A percentile compares a stretch with the other conserved stretches of the same genome.
Conservation (phyloP, 169 alveolate genomes). For the Babesia bovis region DNA sequence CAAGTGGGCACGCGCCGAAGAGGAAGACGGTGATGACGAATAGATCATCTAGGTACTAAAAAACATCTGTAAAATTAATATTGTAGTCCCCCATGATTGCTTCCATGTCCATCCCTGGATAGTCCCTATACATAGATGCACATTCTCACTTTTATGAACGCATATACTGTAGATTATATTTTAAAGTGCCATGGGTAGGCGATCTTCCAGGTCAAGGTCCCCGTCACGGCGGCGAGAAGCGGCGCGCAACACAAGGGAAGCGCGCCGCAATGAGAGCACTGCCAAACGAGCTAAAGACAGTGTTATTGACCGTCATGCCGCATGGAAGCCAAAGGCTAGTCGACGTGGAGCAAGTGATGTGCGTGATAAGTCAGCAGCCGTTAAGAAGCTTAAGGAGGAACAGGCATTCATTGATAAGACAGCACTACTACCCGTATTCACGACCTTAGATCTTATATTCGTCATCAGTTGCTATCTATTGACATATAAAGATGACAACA, state of each 20-base stretch:
- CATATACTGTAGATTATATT: too few species aligned
- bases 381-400: slow-evolving; percentile 12
- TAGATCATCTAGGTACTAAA: background rate
- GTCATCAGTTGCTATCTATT: slow-evolving; percentile 2
- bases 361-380: background rate
- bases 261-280: slow-evolving; percentile 2
- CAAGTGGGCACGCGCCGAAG: slow-evolving; percentile 71
- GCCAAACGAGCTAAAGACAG: background rate
- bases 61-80: background rate
- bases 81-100: too few species aligned
- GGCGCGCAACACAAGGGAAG: background rate
- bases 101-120: too few species aligned
- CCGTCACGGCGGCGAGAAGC: slow-evolving; percentile 7
- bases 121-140: too few species aligned
- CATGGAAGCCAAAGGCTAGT: slow-evolving; percentile 6
- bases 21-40: slow-evolving; percentile 45
- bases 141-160: too few species aligned
- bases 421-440: background rate
- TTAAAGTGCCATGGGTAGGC: too few species aligned
- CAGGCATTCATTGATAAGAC: background rate
- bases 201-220: slow-evolving; percentile 11
- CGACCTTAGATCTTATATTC: slow-evolving; percentile 19
- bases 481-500: background rate
- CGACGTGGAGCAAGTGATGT: slow-evolving; percentile 2
- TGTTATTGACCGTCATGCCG: background rate